Conservation (phyloP, 2,329 filamentous ascomycete species). For the Diaporthe capsici region DNA sequence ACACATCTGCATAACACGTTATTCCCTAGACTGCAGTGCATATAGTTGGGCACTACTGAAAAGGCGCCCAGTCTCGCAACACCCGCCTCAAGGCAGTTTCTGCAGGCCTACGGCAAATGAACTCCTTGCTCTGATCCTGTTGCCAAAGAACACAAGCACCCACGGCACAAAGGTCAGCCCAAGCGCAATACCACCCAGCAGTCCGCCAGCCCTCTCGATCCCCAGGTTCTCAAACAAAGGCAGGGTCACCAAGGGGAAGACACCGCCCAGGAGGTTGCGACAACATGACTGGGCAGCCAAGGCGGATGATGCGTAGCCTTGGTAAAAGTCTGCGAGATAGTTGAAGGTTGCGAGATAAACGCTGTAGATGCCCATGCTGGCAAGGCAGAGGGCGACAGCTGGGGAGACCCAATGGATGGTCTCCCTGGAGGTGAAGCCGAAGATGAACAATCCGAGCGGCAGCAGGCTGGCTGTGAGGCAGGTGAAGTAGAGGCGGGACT, state of each 20-base stretch:
- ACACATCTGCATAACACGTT: no score
- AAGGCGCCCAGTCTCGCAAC: not conserved
- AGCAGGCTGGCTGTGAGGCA: slow-evolving; percentile 83
- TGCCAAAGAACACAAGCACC: slow-evolving; percentile 85
- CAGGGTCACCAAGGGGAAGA: slow-evolving; percentile 83
- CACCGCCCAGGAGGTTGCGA: slow-evolving; percentile 84
- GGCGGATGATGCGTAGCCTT: slow-evolving; percentile 86
- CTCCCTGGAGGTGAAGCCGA: slow-evolving; percentile 77
- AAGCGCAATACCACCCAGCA: slow-evolving; percentile 81
- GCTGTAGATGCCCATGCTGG: slow-evolving; percentile 88
- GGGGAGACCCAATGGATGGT: slow-evolving; percentile 81
- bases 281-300: slow-evolving; percentile 90
- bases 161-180: slow-evolving; percentile 86
- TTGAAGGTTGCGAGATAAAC: slow-evolving; percentile 94
- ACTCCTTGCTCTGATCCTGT: slow-evolving; percentile 80
- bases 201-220: slow-evolving; percentile 77
- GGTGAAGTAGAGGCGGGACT: slow-evolving; percentile 85
- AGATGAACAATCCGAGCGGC: slow-evolving; percentile 85
- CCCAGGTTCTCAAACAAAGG: slow-evolving; percentile 82
- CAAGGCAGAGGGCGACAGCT: slow-evolving; percentile 76
- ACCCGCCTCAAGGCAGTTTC: not conserved
- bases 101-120: slow-evolving; percentile 76
- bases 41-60: not conserved
- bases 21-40: not conserved
- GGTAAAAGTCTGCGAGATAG: slow-evolving; percentile 91